Evolutionary conservation across 2,329 filamentous ascomycete species (phyloP).

Genomic region (Fusarium anthophilum): DNA sequence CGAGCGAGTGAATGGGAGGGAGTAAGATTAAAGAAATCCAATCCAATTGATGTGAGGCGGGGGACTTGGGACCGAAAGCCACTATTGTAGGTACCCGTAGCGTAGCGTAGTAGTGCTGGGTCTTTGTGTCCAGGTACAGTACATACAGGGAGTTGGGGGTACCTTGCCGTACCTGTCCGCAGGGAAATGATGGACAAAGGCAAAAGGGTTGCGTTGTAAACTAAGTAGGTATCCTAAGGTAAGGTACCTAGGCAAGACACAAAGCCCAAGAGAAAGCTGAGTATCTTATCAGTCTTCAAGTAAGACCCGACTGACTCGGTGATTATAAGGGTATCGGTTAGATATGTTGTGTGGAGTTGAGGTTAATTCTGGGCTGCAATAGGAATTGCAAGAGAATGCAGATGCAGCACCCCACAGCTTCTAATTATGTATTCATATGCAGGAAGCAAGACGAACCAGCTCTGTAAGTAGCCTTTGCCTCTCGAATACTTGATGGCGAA

Average conservation of each 20-base stretch:
- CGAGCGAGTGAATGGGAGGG: slow-evolving; percentile 15
- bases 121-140: neutral
- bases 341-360: slow-evolving; percentile 3
- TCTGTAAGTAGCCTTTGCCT: neutral
- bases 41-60: slow-evolving; percentile 28
- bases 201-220: neutral
- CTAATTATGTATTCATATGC: neutral
- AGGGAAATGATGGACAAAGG: neutral
- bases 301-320: neutral
- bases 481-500: neutral
- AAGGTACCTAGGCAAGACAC: neutral
- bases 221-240: neutral
- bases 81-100: slow-evolving; percentile 28
- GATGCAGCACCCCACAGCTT: neutral
- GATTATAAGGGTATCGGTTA: neutral
- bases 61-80: slow-evolving; percentile 28
- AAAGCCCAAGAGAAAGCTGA: neutral
- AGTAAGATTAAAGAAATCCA: slow-evolving; percentile 36
- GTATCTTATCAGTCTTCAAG: neutral
- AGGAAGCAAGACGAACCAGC: neutral
- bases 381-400: neutral
- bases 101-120: slow-evolving; percentile 4
- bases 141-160: neutral
- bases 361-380: neutral
- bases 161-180: neutral